phyloP scores from a whole-genome alignment of 2,329 filamentous ascomycete genomes.

The Cryphonectria parasitica region DNA sequence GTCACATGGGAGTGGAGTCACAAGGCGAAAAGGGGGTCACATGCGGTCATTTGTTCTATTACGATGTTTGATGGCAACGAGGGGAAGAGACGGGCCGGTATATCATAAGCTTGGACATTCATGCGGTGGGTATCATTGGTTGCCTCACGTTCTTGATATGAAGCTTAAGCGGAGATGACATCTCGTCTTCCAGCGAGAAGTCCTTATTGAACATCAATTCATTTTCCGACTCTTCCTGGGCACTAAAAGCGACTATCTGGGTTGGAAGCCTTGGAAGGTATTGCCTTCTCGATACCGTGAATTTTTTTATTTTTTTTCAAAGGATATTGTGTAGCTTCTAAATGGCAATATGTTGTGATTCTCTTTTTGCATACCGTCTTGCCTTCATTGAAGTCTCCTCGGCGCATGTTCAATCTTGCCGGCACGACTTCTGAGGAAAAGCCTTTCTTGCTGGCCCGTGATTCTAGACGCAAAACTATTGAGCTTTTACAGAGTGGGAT shows the following conservation, averaged over 20 bases:
- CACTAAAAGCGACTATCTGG: neutral
- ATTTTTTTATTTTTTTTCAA: neutral
- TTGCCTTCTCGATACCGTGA: neutral
- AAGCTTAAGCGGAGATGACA: neutral
- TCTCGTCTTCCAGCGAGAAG: neutral
- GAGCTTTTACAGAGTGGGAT: neutral
- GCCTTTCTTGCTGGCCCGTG: neutral
- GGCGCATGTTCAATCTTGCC: neutral
- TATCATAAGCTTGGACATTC: neutral
- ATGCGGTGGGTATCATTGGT: neutral
- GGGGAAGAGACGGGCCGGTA: neutral
- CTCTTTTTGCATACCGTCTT: neutral
- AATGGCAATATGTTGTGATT: neutral
- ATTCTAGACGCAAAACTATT: neutral
- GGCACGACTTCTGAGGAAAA: neutral
- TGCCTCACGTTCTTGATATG: neutral
- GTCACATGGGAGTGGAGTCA: constrained; percentile 11
- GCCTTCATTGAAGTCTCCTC: neutral
- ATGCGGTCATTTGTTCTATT: neutral
- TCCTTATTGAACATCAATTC: neutral
- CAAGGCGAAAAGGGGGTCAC: neutral
- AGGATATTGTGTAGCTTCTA: neutral
- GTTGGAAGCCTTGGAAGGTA: neutral
- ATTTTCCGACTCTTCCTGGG: neutral
- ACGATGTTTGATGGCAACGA: constrained; percentile 9